phyloP scores from a whole-genome alignment of 768 basidiomycete species.

The Phylloporus scabripes region DNA sequence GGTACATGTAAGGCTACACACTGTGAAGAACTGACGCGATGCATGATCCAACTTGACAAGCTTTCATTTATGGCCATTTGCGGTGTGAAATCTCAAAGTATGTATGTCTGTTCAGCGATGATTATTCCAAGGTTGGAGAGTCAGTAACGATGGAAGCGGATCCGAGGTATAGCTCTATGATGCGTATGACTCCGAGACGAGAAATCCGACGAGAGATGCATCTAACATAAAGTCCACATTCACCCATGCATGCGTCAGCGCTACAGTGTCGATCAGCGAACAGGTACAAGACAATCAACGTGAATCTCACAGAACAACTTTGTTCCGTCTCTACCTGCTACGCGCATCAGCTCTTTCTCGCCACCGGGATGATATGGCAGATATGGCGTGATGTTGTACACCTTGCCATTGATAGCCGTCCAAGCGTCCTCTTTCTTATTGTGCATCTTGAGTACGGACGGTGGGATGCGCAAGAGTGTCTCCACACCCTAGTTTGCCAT shows the following conservation, averaged over 20 bases:
- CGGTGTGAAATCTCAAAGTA: too few relatives aligned
- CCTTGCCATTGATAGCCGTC: slow-evolving; percentile 55
- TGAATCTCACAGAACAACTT: slow-evolving; percentile 77
- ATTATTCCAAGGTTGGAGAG: too few relatives aligned
- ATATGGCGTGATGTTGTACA: slow-evolving; percentile 1
- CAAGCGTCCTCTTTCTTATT: slow-evolving; percentile 86
- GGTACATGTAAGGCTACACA: too few relatives aligned
- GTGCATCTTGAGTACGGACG: slow-evolving; percentile 73
- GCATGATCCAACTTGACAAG: too few relatives aligned
- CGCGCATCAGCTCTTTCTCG: slow-evolving; percentile 80
- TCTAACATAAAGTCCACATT: slow-evolving; percentile 96
- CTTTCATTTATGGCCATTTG: too few relatives aligned
- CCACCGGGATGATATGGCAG: neutral
- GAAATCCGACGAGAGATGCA: slow-evolving; percentile 84
- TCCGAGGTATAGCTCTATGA: slow-evolving; percentile 23
- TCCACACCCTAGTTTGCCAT: slow-evolving; percentile 56
- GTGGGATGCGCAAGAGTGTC: slow-evolving; percentile 61
- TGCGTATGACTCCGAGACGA: slow-evolving; percentile 63
- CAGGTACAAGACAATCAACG: neutral
- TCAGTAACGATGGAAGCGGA: neutral
- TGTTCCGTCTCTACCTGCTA: slow-evolving; percentile 92
- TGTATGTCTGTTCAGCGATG: too few relatives aligned
- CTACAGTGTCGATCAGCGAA: slow-evolving; percentile 37
- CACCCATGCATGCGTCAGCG: slow-evolving; percentile 92
- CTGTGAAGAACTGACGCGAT: neutral